Evolutionary conservation across 2,329 filamentous ascomycete species (phyloP).

Genomic region (Teratosphaeriaceae sp.): DNA sequence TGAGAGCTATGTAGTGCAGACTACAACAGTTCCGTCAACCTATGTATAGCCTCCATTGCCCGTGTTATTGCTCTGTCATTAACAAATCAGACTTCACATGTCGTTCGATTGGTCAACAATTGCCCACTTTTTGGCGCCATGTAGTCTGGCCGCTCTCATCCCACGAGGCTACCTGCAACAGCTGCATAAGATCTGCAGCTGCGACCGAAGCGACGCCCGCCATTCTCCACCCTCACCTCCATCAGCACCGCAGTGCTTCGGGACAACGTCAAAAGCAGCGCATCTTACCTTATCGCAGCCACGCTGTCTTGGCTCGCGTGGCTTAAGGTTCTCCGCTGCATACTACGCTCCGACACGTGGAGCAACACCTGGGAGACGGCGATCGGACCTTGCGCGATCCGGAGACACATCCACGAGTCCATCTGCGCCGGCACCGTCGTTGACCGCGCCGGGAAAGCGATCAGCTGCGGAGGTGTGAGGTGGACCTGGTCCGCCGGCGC

Average conservation of each 20-base stretch:
- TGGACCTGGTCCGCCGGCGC: not conserved
- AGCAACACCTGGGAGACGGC: too few relatives aligned
- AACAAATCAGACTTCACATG: not conserved
- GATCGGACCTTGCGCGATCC: too few relatives aligned
- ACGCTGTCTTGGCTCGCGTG: not conserved
- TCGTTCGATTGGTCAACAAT: not conserved
- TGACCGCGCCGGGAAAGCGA: not conserved
- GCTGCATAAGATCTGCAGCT: conserved; percentile 6
- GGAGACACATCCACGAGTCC: too few relatives aligned
- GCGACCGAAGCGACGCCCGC: not conserved
- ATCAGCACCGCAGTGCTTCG: not conserved
- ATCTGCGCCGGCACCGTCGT: not conserved
- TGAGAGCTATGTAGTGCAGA: too few relatives aligned
- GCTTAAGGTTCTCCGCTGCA: too few relatives aligned
- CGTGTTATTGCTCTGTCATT: not conserved
- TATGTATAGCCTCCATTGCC: not conserved
- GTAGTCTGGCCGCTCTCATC: not conserved
- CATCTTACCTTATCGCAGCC: not conserved
- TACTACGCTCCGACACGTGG: too few relatives aligned
- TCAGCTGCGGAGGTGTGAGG: not conserved
- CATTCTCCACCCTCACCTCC: not conserved
- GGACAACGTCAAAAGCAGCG: not conserved
- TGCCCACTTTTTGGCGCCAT: not conserved
- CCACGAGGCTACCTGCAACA: conserved; percentile 1
- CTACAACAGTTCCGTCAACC: too few relatives aligned